Base-by-base conservation (phyloP, 805 yeast species). In the Teunomyces kruisii region DNA sequence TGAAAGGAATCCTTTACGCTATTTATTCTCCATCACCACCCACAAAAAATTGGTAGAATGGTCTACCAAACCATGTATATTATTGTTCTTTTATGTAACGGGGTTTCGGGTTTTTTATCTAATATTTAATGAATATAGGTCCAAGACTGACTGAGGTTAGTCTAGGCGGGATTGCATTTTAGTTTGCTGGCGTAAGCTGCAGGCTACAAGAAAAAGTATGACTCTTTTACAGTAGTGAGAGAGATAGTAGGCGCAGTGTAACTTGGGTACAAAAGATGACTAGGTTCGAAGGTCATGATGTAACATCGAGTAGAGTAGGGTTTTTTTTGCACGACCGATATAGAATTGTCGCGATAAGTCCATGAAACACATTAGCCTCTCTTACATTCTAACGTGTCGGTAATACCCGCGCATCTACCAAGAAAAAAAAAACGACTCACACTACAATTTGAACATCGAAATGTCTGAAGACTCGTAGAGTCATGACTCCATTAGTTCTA, bases 401-500 rank as follows among this genome's bases (percentile, higher is more conserved):
- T 32, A 13, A 22, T 15, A 31, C 13, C 5, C 36, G 36, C 22
- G 22, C 9, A n/a, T 16, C 13, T 12, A 16, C 14, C 13, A 32
- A 16, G 17, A 36, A 22, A 16, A 19, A 28, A 39, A 28, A 39
- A 17, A 19, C 10, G n/a, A n/a, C n/a, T n/a, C n/a, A 29, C 31
- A 24, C 16, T 15, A 17, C 22, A 22, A 16, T 6, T 14, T 32
- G 13, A 10, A 15, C n/a, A 26, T 28, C 14, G 13, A 43, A 40
- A 14, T 47, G 49, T 47, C 12, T 29, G 43, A 39, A 31, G 22
- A 28, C 42, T 41, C 40, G 51, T 45, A 47, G 49, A 47, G 49
- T 41, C 49, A 29, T 22, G 44, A 40, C 19, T 28, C 48, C 44
- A 45, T 48, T 17, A 22, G 28, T 26, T 41, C 26, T 40, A 44